Conservation (phyloP, 257 asterid genomes). For the Solanum virginianum region DNA sequence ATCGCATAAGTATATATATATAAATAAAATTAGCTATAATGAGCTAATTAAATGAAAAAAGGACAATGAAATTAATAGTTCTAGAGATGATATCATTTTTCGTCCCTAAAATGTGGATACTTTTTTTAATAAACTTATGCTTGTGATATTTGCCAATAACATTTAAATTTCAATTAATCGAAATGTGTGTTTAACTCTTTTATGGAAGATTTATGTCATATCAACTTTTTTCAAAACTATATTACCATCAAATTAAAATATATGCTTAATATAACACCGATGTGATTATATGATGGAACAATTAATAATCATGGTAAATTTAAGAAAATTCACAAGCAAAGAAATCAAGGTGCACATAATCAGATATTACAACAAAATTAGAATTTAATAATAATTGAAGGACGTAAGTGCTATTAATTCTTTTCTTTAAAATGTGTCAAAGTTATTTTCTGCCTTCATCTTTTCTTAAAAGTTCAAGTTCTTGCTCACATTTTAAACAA, state of each 20-base stretch:
- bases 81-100: not conserved
- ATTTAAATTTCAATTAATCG: not conserved
- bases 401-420: not conserved
- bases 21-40: not conserved
- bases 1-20: not conserved
- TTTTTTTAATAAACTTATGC: not conserved
- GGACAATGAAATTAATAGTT: not conserved
- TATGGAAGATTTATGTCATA: not conserved
- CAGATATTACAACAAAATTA: not conserved
- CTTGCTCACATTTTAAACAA: not conserved
- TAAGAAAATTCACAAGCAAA: not conserved
- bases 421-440: not conserved
- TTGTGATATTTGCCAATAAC: not conserved
- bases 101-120: not conserved
- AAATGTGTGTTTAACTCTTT: not conserved
- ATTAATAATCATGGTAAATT: not conserved
- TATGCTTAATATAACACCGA: not conserved
- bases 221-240: not conserved
- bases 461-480: not conserved
- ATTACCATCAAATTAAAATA: too few relatives aligned
- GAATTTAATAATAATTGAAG: too few relatives aligned
- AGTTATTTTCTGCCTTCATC: not conserved
- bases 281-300: not conserved
- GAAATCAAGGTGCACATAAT: not conserved
- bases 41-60: not conserved